Conservation (phyloP, 495 filamentous ascomycete species). For the Mytilinidion resinicola region DNA sequence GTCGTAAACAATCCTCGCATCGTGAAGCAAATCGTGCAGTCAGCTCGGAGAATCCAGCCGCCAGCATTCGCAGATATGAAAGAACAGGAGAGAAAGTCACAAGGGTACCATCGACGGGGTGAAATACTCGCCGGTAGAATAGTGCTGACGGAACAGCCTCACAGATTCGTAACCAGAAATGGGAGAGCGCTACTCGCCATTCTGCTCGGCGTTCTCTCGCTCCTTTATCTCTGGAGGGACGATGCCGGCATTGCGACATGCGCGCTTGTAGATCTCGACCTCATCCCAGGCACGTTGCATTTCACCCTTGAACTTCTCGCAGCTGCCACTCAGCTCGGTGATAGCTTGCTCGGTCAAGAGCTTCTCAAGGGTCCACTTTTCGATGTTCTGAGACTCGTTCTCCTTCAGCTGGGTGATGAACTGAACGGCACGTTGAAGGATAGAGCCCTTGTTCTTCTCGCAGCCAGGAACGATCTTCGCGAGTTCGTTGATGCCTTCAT, state of each 20-base stretch:
- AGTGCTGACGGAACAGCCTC: not conserved
- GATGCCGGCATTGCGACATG: slow-evolving; percentile 69
- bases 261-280: slow-evolving; percentile 76
- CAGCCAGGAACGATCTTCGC: slow-evolving; percentile 96
- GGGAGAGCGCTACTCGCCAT: slow-evolving; percentile 1
- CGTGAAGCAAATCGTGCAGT: slow-evolving; percentile 12
- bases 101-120: slow-evolving; percentile 1
- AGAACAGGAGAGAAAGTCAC: not conserved
- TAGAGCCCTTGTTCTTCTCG: slow-evolving; percentile 98
- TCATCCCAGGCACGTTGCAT: slow-evolving; percentile 68
- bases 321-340: slow-evolving; percentile 75
- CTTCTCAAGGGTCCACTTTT: slow-evolving; percentile 96
- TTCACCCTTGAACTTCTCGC: slow-evolving; percentile 83
- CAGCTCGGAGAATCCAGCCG: not conserved
- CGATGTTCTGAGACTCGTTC: slow-evolving; percentile 85
- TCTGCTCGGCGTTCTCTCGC: slow-evolving; percentile 24
- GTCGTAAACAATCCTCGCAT: slow-evolving; percentile 3
- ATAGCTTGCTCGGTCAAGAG: slow-evolving; percentile 93
- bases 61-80: not conserved
- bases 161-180: not conserved
- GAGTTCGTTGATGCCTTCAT: slow-evolving; percentile 97
- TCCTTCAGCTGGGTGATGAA: slow-evolving; percentile 94
- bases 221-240: slow-evolving; percentile 30
- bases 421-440: slow-evolving; percentile 84
- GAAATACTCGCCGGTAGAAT: slow-evolving; percentile 1